phyloP scores from a whole-genome alignment of 805 yeast species.

The Kazachstania martiniae region DNA sequence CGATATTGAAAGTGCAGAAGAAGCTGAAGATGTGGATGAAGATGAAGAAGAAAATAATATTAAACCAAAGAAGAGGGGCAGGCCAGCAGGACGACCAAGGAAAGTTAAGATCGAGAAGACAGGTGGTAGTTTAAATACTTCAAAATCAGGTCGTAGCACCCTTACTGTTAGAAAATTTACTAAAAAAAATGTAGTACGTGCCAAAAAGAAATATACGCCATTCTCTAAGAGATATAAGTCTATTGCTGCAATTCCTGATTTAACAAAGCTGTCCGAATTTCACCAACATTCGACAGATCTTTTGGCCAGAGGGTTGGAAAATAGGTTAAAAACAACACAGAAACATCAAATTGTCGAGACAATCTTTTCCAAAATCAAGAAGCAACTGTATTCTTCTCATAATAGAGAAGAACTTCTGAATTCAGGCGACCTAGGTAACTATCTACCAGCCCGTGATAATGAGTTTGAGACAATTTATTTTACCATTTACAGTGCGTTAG shows the following conservation, averaged over 20 bases:
- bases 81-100: constrained; percentile 7
- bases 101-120: neutral
- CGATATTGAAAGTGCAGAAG: constrained; percentile 4
- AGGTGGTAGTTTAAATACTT: neutral
- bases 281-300: constrained; percentile 13
- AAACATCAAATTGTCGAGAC: constrained; percentile 28
- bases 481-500: constrained; percentile 61
- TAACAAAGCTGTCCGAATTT: constrained; percentile 20
- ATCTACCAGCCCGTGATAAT: constrained; percentile 77
- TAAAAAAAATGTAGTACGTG: constrained; percentile 24
- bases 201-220: constrained; percentile 23
- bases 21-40: constrained; percentile 1
- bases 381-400: constrained; percentile 33
- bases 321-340: constrained; percentile 30
- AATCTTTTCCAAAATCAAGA: constrained; percentile 26
- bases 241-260: constrained; percentile 22
- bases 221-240: constrained; percentile 18
- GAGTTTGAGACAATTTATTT: constrained; percentile 65
- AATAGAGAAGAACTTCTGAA: constrained; percentile 32
- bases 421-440: constrained; percentile 29
- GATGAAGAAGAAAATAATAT: constrained; percentile 1
- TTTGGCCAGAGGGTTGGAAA: constrained; percentile 18
- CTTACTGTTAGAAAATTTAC: constrained; percentile 22
- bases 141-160: neutral
- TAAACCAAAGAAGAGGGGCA: neutral